A percentile compares a stretch with the other conserved stretches of the same genome.
Conservation (phyloP, 805 yeast genomes). For the Torulaspora microellipsoides region DNA sequence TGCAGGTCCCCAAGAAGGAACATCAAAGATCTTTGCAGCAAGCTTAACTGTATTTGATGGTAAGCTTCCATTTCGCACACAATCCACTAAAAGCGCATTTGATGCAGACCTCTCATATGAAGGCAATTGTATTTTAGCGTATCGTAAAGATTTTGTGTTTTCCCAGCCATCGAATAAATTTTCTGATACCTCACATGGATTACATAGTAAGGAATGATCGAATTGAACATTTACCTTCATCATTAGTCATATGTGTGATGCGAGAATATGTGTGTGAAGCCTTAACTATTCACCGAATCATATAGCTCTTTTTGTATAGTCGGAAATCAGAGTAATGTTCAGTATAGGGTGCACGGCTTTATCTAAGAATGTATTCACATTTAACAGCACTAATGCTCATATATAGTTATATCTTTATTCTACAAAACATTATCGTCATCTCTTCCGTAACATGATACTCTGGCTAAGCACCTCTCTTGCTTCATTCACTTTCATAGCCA, state of each 20-base stretch:
- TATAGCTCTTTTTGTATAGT: no score
- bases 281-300: no score
- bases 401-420: no score
- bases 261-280: no score
- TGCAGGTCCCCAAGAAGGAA: constrained; percentile 10
- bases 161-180: constrained; percentile 7
- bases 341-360: no score
- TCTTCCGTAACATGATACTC: constrained; percentile 21
- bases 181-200: constrained; percentile 8
- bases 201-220: constrained; percentile 1
- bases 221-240: constrained; percentile 12
- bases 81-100: constrained; percentile 3
- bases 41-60: constrained; percentile 13
- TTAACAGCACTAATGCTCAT: no score
- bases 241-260: background rate
- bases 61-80: constrained; percentile 10
- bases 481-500: constrained; percentile 90
- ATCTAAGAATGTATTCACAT: no score
- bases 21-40: constrained; percentile 10
- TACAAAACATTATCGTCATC: background rate
- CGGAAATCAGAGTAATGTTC: no score
- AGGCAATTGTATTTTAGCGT: constrained; percentile 13
- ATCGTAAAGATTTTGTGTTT: constrained; percentile 1
- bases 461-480: constrained; percentile 66
- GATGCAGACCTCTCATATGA: constrained; percentile 7